These are phyloP conservation scores for Talaromyces adpressus DNA, from an alignment of 495 filamentous ascomycete genomes.

Conservation along the genomic window DNA sequence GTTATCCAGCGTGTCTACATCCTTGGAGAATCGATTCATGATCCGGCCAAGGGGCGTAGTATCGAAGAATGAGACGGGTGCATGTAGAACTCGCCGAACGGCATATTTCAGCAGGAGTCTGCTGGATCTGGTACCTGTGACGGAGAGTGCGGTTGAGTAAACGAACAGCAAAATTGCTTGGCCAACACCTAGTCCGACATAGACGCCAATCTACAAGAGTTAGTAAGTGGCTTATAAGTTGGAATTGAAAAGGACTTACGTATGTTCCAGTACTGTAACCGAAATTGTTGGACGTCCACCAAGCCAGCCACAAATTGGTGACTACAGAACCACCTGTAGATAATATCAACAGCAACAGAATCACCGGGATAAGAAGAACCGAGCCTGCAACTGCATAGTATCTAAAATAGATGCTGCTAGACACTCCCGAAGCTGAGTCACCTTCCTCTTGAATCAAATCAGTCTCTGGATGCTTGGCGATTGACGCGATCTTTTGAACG, in stretches of 20 bases:
- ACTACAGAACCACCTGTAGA: conserved; percentile 78
- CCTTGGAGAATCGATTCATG: conserved; percentile 44
- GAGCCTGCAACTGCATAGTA: conserved; percentile 78
- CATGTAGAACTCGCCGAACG: conserved; percentile 35
- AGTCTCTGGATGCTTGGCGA: conserved; percentile 50
- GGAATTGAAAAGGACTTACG: conserved; percentile 79
- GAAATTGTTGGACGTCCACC: conserved; percentile 76
- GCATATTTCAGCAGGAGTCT: conserved; percentile 36
- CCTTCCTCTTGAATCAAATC: conserved; percentile 89
- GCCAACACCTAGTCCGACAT: conserved; percentile 6
- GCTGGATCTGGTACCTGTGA: conserved; percentile 30
- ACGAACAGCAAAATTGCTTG: conserved; percentile 14
- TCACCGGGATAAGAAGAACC: conserved; percentile 55
- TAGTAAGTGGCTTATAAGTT: conserved; percentile 61
- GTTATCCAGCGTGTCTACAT: conserved; percentile 37
- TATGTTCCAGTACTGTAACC: conserved; percentile 55
- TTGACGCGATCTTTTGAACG: conserved; percentile 15
- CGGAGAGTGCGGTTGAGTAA: conserved; percentile 20
- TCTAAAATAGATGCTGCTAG: conserved; percentile 72
- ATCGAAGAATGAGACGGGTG: conserved; percentile 43
- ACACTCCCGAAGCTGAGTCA: conserved; percentile 68
- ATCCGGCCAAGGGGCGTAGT: conserved; percentile 41
- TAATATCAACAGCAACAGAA: conserved; percentile 58
- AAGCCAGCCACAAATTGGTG: conserved; percentile 88
- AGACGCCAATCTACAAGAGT: conserved; percentile 11